Conservation (phyloP, 257 asterid species). For the Solanum commersonii region DNA sequence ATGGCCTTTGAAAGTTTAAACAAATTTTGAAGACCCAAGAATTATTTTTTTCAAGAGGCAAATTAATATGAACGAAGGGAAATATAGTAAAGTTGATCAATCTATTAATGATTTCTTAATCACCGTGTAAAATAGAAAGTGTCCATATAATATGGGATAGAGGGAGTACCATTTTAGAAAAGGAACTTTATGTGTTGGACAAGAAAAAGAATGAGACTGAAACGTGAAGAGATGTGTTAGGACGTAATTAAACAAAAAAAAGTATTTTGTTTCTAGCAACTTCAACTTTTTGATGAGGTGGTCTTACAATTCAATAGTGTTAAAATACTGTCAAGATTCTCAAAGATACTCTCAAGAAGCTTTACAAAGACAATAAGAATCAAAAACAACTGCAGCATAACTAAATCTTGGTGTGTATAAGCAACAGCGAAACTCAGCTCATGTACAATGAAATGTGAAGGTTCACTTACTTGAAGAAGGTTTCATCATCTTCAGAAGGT, state of each 20-base stretch:
- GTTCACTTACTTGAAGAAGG: conserved; percentile 54
- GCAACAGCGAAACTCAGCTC: not conserved
- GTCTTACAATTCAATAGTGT: not conserved
- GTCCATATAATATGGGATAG: not conserved
- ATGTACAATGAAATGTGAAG: not conserved
- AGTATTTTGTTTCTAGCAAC: not conserved
- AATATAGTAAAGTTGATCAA: not conserved
- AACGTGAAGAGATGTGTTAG: not conserved
- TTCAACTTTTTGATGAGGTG: not conserved
- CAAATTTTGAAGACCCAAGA: not conserved
- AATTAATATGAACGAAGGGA: not conserved
- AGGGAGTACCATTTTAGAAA: not conserved
- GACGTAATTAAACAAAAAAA: not conserved
- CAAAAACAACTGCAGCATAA: not conserved
- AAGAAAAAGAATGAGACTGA: not conserved
- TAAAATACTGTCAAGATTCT: not conserved
- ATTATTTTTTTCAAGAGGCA: not conserved
- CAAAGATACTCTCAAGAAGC: not conserved
- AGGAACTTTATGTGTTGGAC: not conserved
- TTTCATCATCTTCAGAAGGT: conserved; percentile 61
- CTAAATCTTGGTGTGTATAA: not conserved
- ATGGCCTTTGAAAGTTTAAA: not conserved
- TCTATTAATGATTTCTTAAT: not conserved
- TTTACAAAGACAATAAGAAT: not conserved
- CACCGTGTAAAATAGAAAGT: not conserved